Evolutionary conservation across 2,329 filamentous ascomycete genomes (phyloP), one percentile per base, ranked within the genome.

Genomic region (Sporothrix phasma): DNA sequence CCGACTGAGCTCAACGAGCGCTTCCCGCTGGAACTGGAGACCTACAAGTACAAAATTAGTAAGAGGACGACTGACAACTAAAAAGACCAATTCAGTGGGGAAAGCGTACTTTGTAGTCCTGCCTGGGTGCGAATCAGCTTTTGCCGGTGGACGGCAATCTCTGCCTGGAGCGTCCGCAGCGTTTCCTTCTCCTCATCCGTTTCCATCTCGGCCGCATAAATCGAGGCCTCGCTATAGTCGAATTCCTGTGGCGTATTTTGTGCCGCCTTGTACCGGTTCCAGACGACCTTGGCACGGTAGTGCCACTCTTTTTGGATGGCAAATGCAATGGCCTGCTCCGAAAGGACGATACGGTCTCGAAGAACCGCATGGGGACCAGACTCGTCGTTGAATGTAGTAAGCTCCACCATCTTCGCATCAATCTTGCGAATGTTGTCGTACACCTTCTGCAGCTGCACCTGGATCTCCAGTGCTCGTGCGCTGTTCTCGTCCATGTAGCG

Each of bases 401-500:
- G 43, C 11, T 47, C 29, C 5, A 29, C 11, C 29, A 66, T 63
- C 5, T 51, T 46, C 1, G 61, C 56, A 17, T 64, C 65, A 15
- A 65, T 62, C 31, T 68, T 62, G 3, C 63, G 51, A 3, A 72
- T 46, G 1, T 64, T 45, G 24, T 49, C 56, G 31, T 63, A 66
- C 24, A 69, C 34, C 6, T 56, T 56, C 5, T 64, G 63, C 6
- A 71, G 65, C 22, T 68, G 54, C 6, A 60, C 43, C 26, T 70
- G 69, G 17, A 69, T 60, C 10, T 65, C 29, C 34, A 67, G 58
- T 2, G 69, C 69, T 8, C 65, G 45, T 11, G 65, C 43, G 10
- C 64, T 47, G 45, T 71, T 67, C 22, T 68, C 67, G 3, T 63
- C 63, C 7, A 69, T 29, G 61, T 72, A 72, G 2, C 71, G 67